Evolutionary conservation across 2,329 filamentous ascomycete genomes (phyloP), one percentile per base, ranked within the genome.

Genomic region (Talaromyces pinophilus): DNA sequence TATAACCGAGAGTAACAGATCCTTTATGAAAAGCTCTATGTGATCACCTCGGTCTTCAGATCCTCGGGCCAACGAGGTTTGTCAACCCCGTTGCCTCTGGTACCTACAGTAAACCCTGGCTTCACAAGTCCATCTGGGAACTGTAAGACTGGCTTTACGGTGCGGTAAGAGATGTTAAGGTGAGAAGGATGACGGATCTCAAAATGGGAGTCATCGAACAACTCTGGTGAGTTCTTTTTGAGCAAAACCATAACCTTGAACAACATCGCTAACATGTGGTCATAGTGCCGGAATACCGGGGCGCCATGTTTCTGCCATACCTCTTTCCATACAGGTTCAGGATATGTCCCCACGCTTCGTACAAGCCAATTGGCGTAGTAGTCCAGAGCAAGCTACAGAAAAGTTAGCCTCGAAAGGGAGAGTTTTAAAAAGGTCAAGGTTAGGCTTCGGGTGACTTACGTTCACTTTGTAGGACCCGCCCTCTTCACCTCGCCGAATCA

Each of bases 171-270:
- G 69, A 2, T 77, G 77, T 59, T 76, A 75, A 2, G 76, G 75
- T 13, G 28, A n/a, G 50, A 40, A 33, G 44, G 40, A 74, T 54
- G 68, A n/a, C 79, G 71, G 30, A 71, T 70, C 71, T 84, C 80
- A 65, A 87, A 86, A 72, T 84, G 87, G 0, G 76, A 73, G 0
- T 81, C 77, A 4, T 81, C 77, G 65, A 87, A 82, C 1, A 86
- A 67, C 0, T 74, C 74, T 5, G 74, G 67, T 0, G 22, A 75
- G 64, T 28, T 84, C 70, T 72, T 81, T 3, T 67, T 30, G 15
- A 63, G 75, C 19, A 76, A 74, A 48, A 83, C 62, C 68, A 81
- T 80, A 3, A 71, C 46, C 72, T 7, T 81, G 81, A 5, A 83
- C 64, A 1, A 72, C 74, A 57, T 82, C 28, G 25, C 78, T 1